phyloP scores from a whole-genome alignment of 1,284 basidiomycete genomes.

The Malassezia obtusa region DNA sequence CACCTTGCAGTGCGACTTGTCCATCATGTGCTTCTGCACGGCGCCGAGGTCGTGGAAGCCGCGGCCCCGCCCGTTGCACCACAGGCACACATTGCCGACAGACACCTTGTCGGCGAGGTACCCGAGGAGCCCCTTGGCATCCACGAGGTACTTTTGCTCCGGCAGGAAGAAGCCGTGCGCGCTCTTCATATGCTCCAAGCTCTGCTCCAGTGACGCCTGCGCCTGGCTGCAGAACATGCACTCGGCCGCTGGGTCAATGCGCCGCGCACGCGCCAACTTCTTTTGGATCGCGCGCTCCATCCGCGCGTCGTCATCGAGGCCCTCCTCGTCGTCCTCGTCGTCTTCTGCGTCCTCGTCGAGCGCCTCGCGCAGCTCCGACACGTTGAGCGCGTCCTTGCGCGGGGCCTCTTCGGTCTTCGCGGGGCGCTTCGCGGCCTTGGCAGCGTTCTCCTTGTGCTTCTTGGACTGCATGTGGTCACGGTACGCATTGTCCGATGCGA shows the following conservation, averaged over 20 bases:
- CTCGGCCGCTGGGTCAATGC: slow-evolving; percentile 34
- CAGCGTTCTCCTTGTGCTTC: slow-evolving; percentile 75
- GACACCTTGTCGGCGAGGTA: slow-evolving; percentile 91
- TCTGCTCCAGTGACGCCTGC: slow-evolving; percentile 56
- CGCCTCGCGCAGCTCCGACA: slow-evolving; percentile 12
- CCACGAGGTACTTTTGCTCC: slow-evolving; percentile 79
- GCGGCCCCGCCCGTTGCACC: slow-evolving; percentile 54
- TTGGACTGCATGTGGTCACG: slow-evolving; percentile 76
- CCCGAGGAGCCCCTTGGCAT: slow-evolving; percentile 67
- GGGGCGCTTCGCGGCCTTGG: slow-evolving; percentile 49
- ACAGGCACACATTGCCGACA: slow-evolving; percentile 84
- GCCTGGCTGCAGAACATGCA: slow-evolving; percentile 67
- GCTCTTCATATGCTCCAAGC: slow-evolving; percentile 75
- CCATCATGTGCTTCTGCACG: slow-evolving; percentile 44
- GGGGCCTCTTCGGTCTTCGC: slow-evolving; percentile 12
- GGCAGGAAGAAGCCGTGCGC: slow-evolving; percentile 92
- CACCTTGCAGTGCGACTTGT: slow-evolving; percentile 73
- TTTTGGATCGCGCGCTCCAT: slow-evolving; percentile 36
- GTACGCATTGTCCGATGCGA: slow-evolving; percentile 80
- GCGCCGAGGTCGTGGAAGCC: slow-evolving; percentile 33
- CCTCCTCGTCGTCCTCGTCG: slow-evolving; percentile 34
- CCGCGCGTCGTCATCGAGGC: slow-evolving; percentile 33
- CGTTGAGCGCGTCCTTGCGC: slow-evolving; percentile 11
- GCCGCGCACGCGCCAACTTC: slow-evolving; percentile 34
- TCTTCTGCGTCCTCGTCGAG: slow-evolving; percentile 14